phyloP scores from a whole-genome alignment of 2,329 filamentous ascomycete genomes.

The Ophiostoma perfectum region DNA sequence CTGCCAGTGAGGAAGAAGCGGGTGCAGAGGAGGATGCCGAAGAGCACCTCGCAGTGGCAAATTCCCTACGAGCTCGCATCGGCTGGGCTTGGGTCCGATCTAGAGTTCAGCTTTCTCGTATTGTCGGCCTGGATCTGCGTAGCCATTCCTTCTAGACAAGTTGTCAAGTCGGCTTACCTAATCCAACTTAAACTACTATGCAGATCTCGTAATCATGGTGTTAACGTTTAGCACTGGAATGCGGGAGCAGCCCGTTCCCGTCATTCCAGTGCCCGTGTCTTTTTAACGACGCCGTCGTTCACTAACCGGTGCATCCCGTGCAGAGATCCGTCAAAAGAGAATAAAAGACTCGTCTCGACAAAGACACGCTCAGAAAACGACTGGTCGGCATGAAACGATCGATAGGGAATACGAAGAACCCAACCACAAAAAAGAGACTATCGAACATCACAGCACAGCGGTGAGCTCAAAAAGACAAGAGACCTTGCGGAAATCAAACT shows the following conservation, averaged over 20 bases:
- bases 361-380: neutral
- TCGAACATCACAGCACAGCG: neutral
- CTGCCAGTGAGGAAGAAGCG: neutral
- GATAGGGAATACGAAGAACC: neutral
- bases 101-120: slow-evolving; percentile 3
- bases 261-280: slow-evolving; percentile 9
- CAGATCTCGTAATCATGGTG: too few relatives aligned
- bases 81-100: neutral
- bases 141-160: neutral
- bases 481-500: neutral
- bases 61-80: neutral
- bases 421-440: neutral
- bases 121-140: neutral
- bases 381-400: neutral
- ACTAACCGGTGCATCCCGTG: neutral
- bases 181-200: too few relatives aligned
- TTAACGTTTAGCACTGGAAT: neutral
- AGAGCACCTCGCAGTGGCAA: neutral
- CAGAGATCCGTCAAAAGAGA: neutral
- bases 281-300: neutral
- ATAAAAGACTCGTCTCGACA: neutral
- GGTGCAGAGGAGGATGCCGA: neutral
- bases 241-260: slow-evolving; percentile 9
- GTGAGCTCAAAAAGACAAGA: neutral
- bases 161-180: too few relatives aligned